Evolutionary conservation across 352 stramenopile species (phyloP).

Genomic region (Blastocystis sp.): DNA sequence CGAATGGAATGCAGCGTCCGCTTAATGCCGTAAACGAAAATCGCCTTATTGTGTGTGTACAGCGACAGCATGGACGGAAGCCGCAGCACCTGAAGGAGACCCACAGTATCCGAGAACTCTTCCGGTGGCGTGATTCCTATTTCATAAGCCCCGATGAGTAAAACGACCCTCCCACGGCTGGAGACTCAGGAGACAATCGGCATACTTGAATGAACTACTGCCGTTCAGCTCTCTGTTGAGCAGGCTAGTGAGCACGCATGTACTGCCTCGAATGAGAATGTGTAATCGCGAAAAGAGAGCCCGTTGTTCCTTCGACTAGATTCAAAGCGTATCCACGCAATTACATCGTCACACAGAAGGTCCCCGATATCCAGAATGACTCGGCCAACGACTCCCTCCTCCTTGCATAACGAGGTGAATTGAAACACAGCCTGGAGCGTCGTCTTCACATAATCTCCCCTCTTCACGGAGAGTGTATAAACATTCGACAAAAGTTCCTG

Average conservation of each 20-base stretch:
- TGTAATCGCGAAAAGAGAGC: conserved; percentile 21
- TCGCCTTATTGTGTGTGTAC: conserved; percentile 31
- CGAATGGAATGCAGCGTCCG: conserved; percentile 24
- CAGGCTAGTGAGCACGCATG: background rate
- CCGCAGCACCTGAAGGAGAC: conserved; percentile 45
- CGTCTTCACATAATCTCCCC: background rate
- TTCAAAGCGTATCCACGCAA: background rate
- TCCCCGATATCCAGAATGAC: conserved; percentile 33
- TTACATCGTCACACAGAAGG: conserved; percentile 9
- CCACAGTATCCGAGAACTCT: conserved; percentile 35
- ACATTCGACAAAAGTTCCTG: background rate
- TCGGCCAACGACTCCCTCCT: conserved; percentile 2
- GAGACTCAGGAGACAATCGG: conserved; percentile 30
- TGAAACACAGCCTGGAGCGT: background rate
- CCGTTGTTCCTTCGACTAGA: background rate
- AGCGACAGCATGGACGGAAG: conserved; percentile 46
- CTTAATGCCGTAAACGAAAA: conserved; percentile 64
- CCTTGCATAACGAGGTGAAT: conserved; percentile 12
- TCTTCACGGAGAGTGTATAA: background rate
- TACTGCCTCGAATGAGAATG: background rate
- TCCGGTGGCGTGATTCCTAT: conserved; percentile 26
- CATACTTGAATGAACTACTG: background rate
- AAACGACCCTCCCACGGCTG: conserved; percentile 39
- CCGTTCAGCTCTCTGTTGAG: conserved; percentile 31
- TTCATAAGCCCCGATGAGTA: background rate